Evolutionary conservation across 1,139 yeast species (phyloP), one percentile per base, ranked within the genome.

Genomic region (Pneumocystis carinii): DNA sequence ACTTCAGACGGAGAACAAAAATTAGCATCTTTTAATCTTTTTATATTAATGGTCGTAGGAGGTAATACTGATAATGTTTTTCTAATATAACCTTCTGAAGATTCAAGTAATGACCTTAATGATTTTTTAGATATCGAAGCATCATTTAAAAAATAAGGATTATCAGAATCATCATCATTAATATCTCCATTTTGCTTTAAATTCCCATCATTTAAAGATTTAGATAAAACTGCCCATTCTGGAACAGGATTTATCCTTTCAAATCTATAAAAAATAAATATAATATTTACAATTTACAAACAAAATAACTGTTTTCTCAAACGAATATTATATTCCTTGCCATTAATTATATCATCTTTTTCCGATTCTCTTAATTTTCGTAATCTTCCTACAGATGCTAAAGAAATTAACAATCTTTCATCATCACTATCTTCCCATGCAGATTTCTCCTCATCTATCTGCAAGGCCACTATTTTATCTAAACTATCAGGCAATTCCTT

Each of bases 341-440:
- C 97, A 59, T 75, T 69, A 32, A 92, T 76, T 1, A 71, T 70
- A 48, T 81, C 76, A 68, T 92, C 97, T 2, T 75, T 74, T 66
- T 83, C 85, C 0, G 80, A 73, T 63, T 79, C 79, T 69, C 97
- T 81, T 69, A 94, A 78, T 75, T 92, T 92, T 70, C 82, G 84
- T 61, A 86, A 74, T 69, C 81, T 82, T 68, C 84, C 86, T 0
- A 85, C 77, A 1, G 81, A 72, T 8, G 78, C 74, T 38, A 94
- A 75, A 1, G 95, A 82, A 5, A 92, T 79, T 29, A 76, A 76
- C 36, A 87, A 70, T 63, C 78, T 78, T 68, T 90, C 97, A 72
- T 92, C 98, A 71, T 92, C 98, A 66, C 95, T 86, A 74, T 92
- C 99, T 24, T 75, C 75, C 99, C 99, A 94, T 7, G 90, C 96